Evolutionary conservation across 352 stramenopile genomes (phyloP), one percentile per base, ranked within the genome.

Genomic region (Phytophthora hybrid): DNA sequence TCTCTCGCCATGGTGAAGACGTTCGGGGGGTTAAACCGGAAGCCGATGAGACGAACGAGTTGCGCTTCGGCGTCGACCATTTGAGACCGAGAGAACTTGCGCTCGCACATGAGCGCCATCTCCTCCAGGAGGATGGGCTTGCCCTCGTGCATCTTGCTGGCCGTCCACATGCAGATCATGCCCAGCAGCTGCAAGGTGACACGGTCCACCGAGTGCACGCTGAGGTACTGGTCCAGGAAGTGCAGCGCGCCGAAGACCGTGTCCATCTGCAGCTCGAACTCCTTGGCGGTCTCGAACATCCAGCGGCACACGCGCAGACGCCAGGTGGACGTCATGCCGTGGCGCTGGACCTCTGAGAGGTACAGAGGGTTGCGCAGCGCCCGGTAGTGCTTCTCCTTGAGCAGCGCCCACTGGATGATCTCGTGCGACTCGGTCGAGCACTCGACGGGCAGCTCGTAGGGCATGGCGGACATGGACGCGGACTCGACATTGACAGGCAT

Each of bases 231-330:
- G 67, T 95, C 88, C 69, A 95, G 78, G 63, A 85, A 92, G 71
- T 91, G 81, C 52, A 93, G 80, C 19, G 85, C 84, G 26, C 76
- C 83, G 47, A 65, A 85, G 11, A 93, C 81, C 10, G 82, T 80
- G 66, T 95, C 86, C 60, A 85, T 81, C 19, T 81, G 81, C 61
- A 95, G 74, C 55, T 91, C 83, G 62, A 95, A 93, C 63, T 89
- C 82, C 51, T 87, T 82, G 23, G 84, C 82, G 0, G 86, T 93
- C 80, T 92, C 83, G 54, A 93, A 89, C 88, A 95, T 95, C 88
- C 88, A 95, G 37, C 80, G 86, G 56, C 83, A 92, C 53, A 95
- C 90, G 57, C 89, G 89, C 21, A 82, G 67, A 8, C 88, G 88
- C 85, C 88, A 95, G 5, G 74, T 69, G 44, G 76, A 39, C 53